Evolutionary conservation across 2,329 filamentous ascomycete species (phyloP), one percentile per base, ranked within the genome.

Genomic region (Fusarium sp.): DNA sequence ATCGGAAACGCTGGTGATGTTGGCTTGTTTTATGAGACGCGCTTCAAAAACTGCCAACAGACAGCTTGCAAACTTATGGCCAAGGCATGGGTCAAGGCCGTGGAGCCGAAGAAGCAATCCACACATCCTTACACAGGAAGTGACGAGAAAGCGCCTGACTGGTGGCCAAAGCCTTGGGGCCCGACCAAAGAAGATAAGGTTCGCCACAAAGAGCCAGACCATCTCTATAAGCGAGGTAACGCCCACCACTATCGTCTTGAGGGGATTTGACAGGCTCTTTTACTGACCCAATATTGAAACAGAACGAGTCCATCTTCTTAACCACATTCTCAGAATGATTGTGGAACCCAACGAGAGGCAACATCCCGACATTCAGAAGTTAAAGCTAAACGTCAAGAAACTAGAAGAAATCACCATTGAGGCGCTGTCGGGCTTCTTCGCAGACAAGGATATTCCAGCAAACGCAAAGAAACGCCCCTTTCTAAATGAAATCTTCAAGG

Each of bases 71-170:
- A 94, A 78, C 81, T 90, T 27, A 89, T 94, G 55, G 89, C 89
- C 34, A 94, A 94, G 77, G 90, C 88, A 13, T 94, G 91, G 88
- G 89, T 94, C 63, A 93, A 93, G 75, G 84, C 88, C 3, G 88
- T 94, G 3, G 91, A 92, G 72, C 92, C 92, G 0, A 93, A 92
- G 79, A 94, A 94, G 78, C 91, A 93, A 78, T 90, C 90, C 0
- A 90, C 87, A 20, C 89, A 92, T 72, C 91, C 92, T 0, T 94
- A 94, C 74, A 91, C 89, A 2, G 84, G 85, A n/a, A 87, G 85
- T 32, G 86, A 90, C 47, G 85, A 85, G 32, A 89, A 87, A 70
- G 86, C 86, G 2, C 88, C 90, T 1, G 86, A 86, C 54, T 92
- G 90, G 90, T 92, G 90, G 90, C 90, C 90, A 4, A 83, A 86